phyloP scores from a whole-genome alignment of 2,329 filamentous ascomycete species.

The Fusarium sulawesiense region DNA sequence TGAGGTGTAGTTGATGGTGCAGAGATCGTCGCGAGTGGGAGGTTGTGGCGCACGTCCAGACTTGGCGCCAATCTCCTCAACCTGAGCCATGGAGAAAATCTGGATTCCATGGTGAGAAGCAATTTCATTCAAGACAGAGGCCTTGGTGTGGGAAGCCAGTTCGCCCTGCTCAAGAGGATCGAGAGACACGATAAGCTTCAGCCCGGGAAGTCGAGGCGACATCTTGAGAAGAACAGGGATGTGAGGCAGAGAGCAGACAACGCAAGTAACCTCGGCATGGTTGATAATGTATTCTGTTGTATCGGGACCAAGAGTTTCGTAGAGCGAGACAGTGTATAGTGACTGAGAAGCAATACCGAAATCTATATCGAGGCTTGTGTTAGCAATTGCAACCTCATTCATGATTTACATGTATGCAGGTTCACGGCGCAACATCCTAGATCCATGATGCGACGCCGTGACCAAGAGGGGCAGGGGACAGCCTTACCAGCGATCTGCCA shows the following conservation, averaged over 20 bases:
- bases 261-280: constrained; percentile 79
- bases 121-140: constrained; percentile 78
- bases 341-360: constrained; percentile 87
- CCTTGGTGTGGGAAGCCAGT: constrained; percentile 80
- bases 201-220: constrained; percentile 75
- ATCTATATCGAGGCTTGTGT: constrained; percentile 64
- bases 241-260: constrained; percentile 83
- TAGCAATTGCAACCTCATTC: constrained; percentile 9
- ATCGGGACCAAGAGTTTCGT: constrained; percentile 93
- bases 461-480: not conserved
- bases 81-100: constrained; percentile 82
- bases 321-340: constrained; percentile 91
- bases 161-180: constrained; percentile 87
- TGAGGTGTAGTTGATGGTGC: constrained; percentile 93
- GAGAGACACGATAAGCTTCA: constrained; percentile 90
- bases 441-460: constrained; percentile 8
- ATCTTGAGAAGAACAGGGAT: constrained; percentile 85
- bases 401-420: constrained; percentile 10
- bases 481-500: constrained; percentile 81
- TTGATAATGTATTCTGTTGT: constrained; percentile 96
- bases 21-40: constrained; percentile 78
- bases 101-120: constrained; percentile 79
- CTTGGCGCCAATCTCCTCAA: constrained; percentile 82
- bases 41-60: constrained; percentile 77
- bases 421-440: constrained; percentile 5